phyloP scores from a whole-genome alignment of 345 rosid genomes.

The Chamaenerion angustifolium region DNA sequence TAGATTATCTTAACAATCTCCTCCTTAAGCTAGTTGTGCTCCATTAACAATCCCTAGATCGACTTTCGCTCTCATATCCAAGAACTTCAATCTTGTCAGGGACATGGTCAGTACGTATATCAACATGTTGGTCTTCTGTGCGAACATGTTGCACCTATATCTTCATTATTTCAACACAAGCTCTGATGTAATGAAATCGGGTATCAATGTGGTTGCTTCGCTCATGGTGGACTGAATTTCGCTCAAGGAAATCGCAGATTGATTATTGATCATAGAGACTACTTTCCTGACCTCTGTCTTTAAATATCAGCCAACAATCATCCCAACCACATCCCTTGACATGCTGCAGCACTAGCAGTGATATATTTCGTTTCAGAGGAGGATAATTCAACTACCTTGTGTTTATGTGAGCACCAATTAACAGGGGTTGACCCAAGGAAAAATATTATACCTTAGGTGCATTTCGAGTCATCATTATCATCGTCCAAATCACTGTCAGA shows the following conservation, averaged over 20 bases:
- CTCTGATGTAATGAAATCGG: conserved; percentile 6
- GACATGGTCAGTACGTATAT: conserved; percentile 9
- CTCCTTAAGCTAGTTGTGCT: too few species aligned
- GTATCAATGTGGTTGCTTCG: conserved; percentile 12
- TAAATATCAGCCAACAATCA: not conserved
- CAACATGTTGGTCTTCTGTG: conserved; percentile 7
- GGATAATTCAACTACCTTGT: not conserved
- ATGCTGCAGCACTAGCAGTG: not conserved
- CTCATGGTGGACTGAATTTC: conserved; percentile 9
- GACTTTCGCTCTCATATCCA: conserved; percentile 4
- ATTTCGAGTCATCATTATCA: not conserved
- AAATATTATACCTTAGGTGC: not conserved
- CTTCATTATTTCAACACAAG: conserved; percentile 2
- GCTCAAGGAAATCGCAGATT: conserved; percentile 6
- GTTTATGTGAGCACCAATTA: not conserved
- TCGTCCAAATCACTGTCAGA: not conserved
- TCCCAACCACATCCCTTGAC: not conserved
- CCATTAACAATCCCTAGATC: too few species aligned
- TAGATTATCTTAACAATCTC: too few species aligned
- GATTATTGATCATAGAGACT: too few species aligned
- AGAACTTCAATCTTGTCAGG: conserved; percentile 1
- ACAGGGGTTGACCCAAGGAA: not conserved
- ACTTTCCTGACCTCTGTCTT: too few species aligned
- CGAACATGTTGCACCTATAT: conserved; percentile 1
- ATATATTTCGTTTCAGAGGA: not conserved